Evolutionary conservation across 2,329 filamentous ascomycete genomes (phyloP), one percentile per base, ranked within the genome.

Genomic region (Waltergamsia citrina): DNA sequence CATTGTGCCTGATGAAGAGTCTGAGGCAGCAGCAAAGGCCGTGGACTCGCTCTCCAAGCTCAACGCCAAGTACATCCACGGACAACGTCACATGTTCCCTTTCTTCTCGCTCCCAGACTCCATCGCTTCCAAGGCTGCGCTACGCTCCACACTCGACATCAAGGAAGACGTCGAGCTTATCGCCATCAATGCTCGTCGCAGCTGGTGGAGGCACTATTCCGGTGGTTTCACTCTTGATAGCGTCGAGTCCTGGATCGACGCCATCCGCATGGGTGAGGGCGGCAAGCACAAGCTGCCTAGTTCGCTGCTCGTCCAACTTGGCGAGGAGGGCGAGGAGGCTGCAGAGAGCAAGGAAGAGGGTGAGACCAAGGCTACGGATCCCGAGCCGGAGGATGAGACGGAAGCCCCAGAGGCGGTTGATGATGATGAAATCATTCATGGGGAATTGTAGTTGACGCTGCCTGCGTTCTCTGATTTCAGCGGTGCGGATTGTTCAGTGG

Each of bases 201-300:
- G 74, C 27, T 98, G 92, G 92, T 93, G 80, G 74, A 81, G 82
- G 48, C 74, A 71, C 38, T 92, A 85, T 54, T 62, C 74, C 31
- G 75, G 71, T 3, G 62, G 71, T 28, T 78, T 77, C 29, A 74
- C 71, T 35, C 51, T 67, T 17, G 65, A 71, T 35, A 72, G 69
- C 18, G 63, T 98, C 20, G 85, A 94, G 61, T 63, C 65, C 41
- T 98, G 90, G 86, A 75, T 98, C 38, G 92, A 98, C 50, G 71
- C 75, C n/a, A 86, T 96, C 41, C 79, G 86, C 24, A 71, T 98
- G 67, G 85, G 88, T 34, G 90, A 96, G 52, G 83, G 85, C 3
- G 62, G 71, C 38, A 95, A 90, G 68, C 70, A 78, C 48, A 84
- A 79, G 61, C 55, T 92, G 27, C 83, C 84, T 0, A 69, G 73